Evolutionary conservation across 169 alveolate species (phyloP), one percentile per base, ranked within the genome.

Genomic region (Babesia bovis): DNA sequence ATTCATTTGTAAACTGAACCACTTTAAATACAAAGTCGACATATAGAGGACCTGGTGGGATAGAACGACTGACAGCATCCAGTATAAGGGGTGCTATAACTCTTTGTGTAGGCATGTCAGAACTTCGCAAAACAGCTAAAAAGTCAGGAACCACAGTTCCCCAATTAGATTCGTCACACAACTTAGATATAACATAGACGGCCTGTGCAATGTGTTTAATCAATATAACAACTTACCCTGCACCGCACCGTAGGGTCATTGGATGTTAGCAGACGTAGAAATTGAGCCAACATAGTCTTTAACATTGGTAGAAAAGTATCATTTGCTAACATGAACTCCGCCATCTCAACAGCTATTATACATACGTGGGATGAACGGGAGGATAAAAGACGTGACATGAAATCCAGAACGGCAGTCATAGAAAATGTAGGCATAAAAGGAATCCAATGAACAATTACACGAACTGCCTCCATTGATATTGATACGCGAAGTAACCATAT

Each of bases 11-110:
- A 58, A 85, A 90, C 55, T 90, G 93, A 32, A 95, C 90, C 73
- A 96, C 82, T 73, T 93, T 94, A 38, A 95, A 93, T 49, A 96
- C 88, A 6, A 94, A 94, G 85, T 96, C 98, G 28, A 94, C 90
- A 68, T 94, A 95, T 94, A 97, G 94, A 36, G 92, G 81, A 51
- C 91, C 79, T 42, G 92, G 94, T 7, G 95, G 93, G 17, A 97
- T 96, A 67, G 74, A 91, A 35, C 89, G 91, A 70, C 94, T 98
- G 17, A 97, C 91, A 25, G 94, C 76, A 26, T 93, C 91, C 13
- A 97, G 96, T 3, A 94, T 90, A 78, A 92, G 93, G 25, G 94
- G 92, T 2, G 95, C 96, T 33, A 95, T 65, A 81, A 94, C 96
- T 74, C 94, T 97, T 79, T 95, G 96, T 42, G 94, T 91, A 40